Evolutionary conservation across 257 asterid genomes (phyloP).

Genomic region (Solanum piurae): DNA sequence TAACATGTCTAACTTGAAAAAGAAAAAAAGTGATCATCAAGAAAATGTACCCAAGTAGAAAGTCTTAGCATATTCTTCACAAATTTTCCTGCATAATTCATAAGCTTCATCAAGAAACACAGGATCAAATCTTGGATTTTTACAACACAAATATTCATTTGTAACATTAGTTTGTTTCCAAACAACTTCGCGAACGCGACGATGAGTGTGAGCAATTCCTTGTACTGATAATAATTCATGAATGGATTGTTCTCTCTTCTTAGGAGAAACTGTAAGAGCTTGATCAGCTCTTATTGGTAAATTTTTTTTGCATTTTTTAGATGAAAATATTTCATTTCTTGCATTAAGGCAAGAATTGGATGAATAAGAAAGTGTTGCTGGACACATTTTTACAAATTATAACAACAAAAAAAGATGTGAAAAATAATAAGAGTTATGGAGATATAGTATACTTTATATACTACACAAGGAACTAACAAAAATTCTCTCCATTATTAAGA

Average conservation of each 20-base stretch:
- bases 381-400: slow-evolving; percentile 16
- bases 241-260: slow-evolving; percentile 5
- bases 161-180: slow-evolving; percentile 33
- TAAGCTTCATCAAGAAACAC: slow-evolving; percentile 63
- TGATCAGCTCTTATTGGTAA: slow-evolving; percentile 17
- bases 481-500: neutral
- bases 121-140: slow-evolving; percentile 31
- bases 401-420: neutral
- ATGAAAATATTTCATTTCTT: neutral
- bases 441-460: neutral
- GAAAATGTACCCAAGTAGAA: slow-evolving; percentile 49
- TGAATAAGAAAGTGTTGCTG: slow-evolving; percentile 26
- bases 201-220: slow-evolving; percentile 31
- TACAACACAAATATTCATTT: neutral
- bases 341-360: slow-evolving; percentile 9
- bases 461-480: neutral
- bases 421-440: neutral
- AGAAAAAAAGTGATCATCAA: neutral
- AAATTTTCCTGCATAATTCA: slow-evolving; percentile 54
- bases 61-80: slow-evolving; percentile 81
- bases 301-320: neutral
- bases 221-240: slow-evolving; percentile 30
- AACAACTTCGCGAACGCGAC: slow-evolving; percentile 39
- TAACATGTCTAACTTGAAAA: neutral
- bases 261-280: slow-evolving; percentile 33